Conservation (phyloP, 306 rosid genomes). For the Vigna trinervia region DNA sequence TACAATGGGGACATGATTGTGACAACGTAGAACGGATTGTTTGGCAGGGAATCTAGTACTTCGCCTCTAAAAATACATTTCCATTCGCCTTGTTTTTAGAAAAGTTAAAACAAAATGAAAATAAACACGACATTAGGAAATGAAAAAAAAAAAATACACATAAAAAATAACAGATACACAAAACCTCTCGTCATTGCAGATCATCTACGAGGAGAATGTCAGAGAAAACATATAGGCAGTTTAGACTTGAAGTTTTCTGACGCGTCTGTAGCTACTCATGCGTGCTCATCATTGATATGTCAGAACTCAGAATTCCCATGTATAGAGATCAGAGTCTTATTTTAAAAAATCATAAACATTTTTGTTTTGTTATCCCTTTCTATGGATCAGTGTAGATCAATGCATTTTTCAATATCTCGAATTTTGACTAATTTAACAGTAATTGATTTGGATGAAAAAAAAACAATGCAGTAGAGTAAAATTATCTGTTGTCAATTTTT, state of each 20-base stretch:
- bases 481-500: background rate
- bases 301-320: slow-evolving; percentile 36
- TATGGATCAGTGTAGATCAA: background rate
- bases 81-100: slow-evolving; percentile 23
- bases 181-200: slow-evolving; percentile 1
- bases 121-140: slow-evolving; percentile 21
- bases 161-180: background rate
- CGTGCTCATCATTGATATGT: slow-evolving; percentile 19
- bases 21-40: slow-evolving; percentile 50
- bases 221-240: slow-evolving; percentile 36
- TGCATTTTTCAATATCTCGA: background rate
- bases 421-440: background rate
- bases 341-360: background rate
- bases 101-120: background rate
- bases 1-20: slow-evolving; percentile 44
- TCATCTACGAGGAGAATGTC: slow-evolving; percentile 47
- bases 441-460: background rate
- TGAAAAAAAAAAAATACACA: background rate
- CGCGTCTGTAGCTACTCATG: slow-evolving; percentile 4
- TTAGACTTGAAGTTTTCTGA: slow-evolving; percentile 23
- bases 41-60: slow-evolving; percentile 48
- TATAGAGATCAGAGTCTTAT: slow-evolving; percentile 21
- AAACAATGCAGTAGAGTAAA: background rate
- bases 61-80: slow-evolving; percentile 40
- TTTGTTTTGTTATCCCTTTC: background rate